Evolutionary conservation across 768 basidiomycete genomes (phyloP), one percentile per base, ranked within the genome.

Genomic region (Termitomyces titanicus): DNA sequence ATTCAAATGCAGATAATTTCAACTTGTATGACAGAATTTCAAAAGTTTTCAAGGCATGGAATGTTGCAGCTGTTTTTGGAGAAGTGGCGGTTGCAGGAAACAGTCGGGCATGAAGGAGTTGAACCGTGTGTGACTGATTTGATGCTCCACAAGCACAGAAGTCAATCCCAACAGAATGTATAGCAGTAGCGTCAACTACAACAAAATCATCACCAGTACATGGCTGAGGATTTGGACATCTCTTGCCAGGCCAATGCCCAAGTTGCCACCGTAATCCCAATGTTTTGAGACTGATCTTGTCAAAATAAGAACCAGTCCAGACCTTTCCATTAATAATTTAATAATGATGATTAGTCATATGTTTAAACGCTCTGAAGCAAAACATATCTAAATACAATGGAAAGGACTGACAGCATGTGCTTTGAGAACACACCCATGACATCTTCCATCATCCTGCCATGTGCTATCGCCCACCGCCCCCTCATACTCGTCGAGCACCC

Each of bases 51-150:
- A 51, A 68, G 71, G 9, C 46, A 47, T 24, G 62, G 53, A 5
- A 73, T 56, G 2, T 61, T 40, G 1, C 49, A 47, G 25, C 29
- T 9, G 29, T 9, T 9, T 9, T 29, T 3, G 29, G 29, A 9
- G 3, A 4, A 9, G 29, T 29, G 70, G 63, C 0, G 1, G 70
- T 76, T 0, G 73, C 70, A 2, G 73, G 75, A 51, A 65, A 74
- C 46, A 61, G 64, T 9, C 66, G 52, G 33, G 44, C 47, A 1
- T 62, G 65, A 17, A 73, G 65, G 10, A 74, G 61, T 57, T 75
- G 72, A 4, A 63, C 49, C 10, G 56, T 49, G 6, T 52, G 64
- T 1, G 57, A 47, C n/a, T 58, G 35, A 33, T 22, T 24, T 0
- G 55, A 42, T 5, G 60, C 56, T 11, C 51, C 56, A 56, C 73